Evolutionary conservation across 1,284 basidiomycete species (phyloP), one percentile per base, ranked within the genome.

Genomic region (Termitomyces sp.): DNA sequence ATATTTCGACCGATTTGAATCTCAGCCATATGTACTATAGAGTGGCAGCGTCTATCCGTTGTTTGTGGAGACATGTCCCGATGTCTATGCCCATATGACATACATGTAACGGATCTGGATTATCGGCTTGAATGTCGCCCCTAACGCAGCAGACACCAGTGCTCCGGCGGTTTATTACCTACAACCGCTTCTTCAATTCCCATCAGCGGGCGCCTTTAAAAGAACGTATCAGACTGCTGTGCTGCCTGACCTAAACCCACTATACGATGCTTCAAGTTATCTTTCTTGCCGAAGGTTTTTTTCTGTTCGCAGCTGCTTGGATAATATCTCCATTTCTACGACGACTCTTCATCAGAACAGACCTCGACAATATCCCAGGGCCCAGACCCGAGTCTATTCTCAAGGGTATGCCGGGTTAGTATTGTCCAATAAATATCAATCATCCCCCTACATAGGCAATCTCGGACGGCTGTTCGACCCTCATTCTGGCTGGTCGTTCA

Each of bases 351-450:
- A 24, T 57, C 39, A 63, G 58, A 42, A 60, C 60, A 4, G 49
- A 63, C 16, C 51, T 68, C 52, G 50, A 63, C 52, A 55, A 65
- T 46, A 42, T 64, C 57, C 58, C 64, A 8, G 67, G 68, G 16
- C 63, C 66, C 14, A 19, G 37, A 13, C 41, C 55, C 21, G 42
- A 33, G 18, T 46, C 52, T n/a, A 35, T 50, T 41, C 31, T 54
- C 33, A 43, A 54, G 38, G 52, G 49, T 50, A 19, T 14, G 34
- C 18, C 1, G 10, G 19, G 9, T 13, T 2, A 49, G 19, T 18
- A 5, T 34, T 5, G 28, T 16, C 14, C 5, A 18, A 5, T 13
- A 30, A 18, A 28, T 8, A 18, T 21, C n/a, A 13, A 21, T 40
- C 58, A 33, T 55, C 28, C 31, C 21, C 18, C 8, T 26, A 16